phyloP scores from a whole-genome alignment of 2,329 filamentous ascomycete species.

The Pseudohalonectria lignicola region DNA sequence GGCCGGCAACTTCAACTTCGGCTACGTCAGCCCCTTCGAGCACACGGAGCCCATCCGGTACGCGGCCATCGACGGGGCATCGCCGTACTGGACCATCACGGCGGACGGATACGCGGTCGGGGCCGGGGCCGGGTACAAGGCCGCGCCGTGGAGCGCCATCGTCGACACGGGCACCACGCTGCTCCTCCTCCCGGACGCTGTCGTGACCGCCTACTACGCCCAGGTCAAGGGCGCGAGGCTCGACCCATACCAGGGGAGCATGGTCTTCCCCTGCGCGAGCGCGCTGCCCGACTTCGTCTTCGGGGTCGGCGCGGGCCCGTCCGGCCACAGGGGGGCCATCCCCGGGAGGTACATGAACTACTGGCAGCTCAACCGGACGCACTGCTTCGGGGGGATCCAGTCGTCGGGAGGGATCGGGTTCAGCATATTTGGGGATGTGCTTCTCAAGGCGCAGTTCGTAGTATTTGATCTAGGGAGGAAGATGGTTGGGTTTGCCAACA shows the following conservation, averaged over 20 bases:
- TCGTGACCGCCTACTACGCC: constrained; percentile 27
- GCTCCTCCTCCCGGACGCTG: constrained; percentile 20
- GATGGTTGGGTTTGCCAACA: constrained; percentile 28
- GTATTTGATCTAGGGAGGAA: constrained; percentile 22
- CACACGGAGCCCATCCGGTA: constrained; percentile 44
- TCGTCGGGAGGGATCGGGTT: constrained; percentile 11
- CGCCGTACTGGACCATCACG: constrained; percentile 48
- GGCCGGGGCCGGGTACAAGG: constrained; percentile 30
- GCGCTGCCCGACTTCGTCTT: constrained; percentile 22
- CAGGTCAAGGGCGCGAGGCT: constrained; percentile 23
- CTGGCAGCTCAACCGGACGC: constrained; percentile 17
- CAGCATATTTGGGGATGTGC: constrained; percentile 17
- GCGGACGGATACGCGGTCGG: constrained; percentile 33
- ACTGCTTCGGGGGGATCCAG: constrained; percentile 25
- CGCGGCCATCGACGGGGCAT: constrained; percentile 31
- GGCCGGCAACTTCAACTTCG: constrained; percentile 37
- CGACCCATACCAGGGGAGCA: constrained; percentile 20
- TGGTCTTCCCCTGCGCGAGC: constrained; percentile 23
- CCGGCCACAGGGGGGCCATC: constrained; percentile 17
- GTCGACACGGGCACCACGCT: constrained; percentile 32
- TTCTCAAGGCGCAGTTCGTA: constrained; percentile 19
- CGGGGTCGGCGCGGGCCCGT: too few relatives aligned
- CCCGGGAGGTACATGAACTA: constrained; percentile 17
- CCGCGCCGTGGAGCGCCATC: constrained; percentile 17
- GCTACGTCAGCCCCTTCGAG: constrained; percentile 39